Conservation (phyloP, 1,139 yeast species). For the Meyerozyma elateridarum region DNA sequence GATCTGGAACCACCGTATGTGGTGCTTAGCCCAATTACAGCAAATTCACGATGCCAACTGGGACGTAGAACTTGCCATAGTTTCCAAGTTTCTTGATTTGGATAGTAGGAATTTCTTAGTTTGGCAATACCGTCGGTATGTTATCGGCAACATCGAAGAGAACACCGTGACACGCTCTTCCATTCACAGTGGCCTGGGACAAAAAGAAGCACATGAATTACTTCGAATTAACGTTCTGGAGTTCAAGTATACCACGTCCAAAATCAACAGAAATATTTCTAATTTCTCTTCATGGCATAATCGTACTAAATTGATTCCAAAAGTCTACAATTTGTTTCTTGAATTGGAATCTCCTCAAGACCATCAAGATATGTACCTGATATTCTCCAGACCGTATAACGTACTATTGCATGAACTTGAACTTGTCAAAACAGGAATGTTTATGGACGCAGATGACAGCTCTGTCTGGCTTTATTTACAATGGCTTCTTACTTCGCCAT, state of each 20-base stretch:
- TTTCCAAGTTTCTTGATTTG: slow-evolving; percentile 58
- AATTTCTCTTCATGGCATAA: slow-evolving; percentile 97
- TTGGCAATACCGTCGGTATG: slow-evolving; percentile 87
- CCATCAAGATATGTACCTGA: slow-evolving; percentile 12
- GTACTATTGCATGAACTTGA: slow-evolving; percentile 58
- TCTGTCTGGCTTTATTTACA: slow-evolving; percentile 86
- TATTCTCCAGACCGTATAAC: slow-evolving; percentile 22
- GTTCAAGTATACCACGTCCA: slow-evolving; percentile 70
- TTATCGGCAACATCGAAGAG: slow-evolving; percentile 51
- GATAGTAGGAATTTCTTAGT: slow-evolving; percentile 92
- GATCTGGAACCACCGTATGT: slow-evolving; percentile 92
- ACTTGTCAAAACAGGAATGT: slow-evolving; percentile 76
- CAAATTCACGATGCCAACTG: slow-evolving; percentile 47
- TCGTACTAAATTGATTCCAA: slow-evolving; percentile 65
- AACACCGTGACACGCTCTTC: slow-evolving; percentile 11
- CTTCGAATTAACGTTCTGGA: slow-evolving; percentile 43
- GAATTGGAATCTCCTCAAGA: slow-evolving; percentile 8
- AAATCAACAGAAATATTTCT: slow-evolving; percentile 78
- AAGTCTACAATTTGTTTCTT: slow-evolving; percentile 29
- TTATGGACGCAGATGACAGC: slow-evolving; percentile 91
- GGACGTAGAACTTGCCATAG: slow-evolving; percentile 64
- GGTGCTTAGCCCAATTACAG: slow-evolving; percentile 66
- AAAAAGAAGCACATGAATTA: slow-evolving; percentile 13
- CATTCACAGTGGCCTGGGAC: slow-evolving; percentile 1
- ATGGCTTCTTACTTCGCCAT: slow-evolving; percentile 67